A percentile compares a stretch with the other conserved stretches of the same genome.
Conservation (phyloP, 2,329 filamentous ascomycete species). For the Falciphora oryzae region DNA sequence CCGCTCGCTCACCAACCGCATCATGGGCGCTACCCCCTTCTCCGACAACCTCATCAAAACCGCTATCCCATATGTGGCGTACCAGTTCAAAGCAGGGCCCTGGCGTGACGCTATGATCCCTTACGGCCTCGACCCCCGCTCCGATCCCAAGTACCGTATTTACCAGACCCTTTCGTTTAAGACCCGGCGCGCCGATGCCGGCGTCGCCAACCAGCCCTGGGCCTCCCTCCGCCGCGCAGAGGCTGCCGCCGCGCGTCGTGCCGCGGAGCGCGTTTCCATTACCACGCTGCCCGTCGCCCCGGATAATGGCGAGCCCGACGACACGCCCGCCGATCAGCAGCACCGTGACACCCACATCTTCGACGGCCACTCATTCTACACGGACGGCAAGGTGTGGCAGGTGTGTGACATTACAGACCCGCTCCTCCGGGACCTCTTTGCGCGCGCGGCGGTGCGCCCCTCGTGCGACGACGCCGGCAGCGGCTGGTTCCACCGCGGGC, state of each 20-base stretch:
- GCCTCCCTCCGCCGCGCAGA: slow-evolving; percentile 34
- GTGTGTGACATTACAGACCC: slow-evolving; percentile 88
- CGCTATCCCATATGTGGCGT: slow-evolving; percentile 78
- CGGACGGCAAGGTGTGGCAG: slow-evolving; percentile 90
- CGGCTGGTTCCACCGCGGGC: slow-evolving; percentile 81
- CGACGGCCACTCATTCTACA: slow-evolving; percentile 67
- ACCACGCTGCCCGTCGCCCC: slow-evolving; percentile 18
- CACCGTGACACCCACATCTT: slow-evolving; percentile 62
- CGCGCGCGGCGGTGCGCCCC: slow-evolving; percentile 52
- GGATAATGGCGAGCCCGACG: slow-evolving; percentile 11
- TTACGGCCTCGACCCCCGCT: slow-evolving; percentile 81
- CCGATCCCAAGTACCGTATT: slow-evolving; percentile 65
- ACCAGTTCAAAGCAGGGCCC: slow-evolving; percentile 87
- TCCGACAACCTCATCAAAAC: slow-evolving; percentile 58
- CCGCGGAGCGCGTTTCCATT: slow-evolving; percentile 22
- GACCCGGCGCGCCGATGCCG: slow-evolving; percentile 48
- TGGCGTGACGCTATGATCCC: slow-evolving; percentile 84
- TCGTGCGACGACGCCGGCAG: slow-evolving; percentile 57
- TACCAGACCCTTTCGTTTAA: slow-evolving; percentile 92
- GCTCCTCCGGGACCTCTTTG: slow-evolving; percentile 59
- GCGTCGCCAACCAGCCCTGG: slow-evolving; percentile 42
- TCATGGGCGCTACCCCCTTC: slow-evolving; percentile 41
- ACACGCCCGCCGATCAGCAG: slow-evolving; percentile 26
- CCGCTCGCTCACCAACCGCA: slow-evolving; percentile 69
- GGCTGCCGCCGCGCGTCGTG: slow-evolving; percentile 18